A percentile compares a stretch with the other conserved stretches of the same genome.
Conservation (phyloP, 2,329 filamentous ascomycete species). For the Xylariaceae sp. region DNA sequence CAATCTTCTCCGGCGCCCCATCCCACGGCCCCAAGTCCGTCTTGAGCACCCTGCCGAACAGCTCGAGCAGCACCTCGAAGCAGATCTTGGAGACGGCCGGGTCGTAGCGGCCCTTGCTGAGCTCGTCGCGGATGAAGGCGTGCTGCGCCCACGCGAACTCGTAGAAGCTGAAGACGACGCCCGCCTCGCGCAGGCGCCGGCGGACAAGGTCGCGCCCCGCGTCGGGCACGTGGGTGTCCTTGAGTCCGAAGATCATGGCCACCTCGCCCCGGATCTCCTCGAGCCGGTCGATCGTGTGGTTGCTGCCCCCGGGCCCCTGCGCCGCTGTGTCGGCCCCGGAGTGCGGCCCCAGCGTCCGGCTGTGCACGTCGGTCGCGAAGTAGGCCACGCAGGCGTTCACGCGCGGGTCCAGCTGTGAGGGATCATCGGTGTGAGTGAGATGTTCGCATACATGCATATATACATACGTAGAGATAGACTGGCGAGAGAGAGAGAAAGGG, state of each 20-base stretch:
- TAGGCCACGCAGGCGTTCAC: constrained; percentile 80
- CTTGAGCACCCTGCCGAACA: constrained; percentile 79
- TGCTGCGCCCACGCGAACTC: constrained; percentile 94
- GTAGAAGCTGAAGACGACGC: constrained; percentile 77
- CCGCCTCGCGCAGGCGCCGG: constrained; percentile 75
- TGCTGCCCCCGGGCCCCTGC: constrained; percentile 42
- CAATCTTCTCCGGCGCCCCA: constrained; percentile 62
- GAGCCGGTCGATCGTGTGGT: constrained; percentile 58
- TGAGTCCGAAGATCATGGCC: constrained; percentile 88
- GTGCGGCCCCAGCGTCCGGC: constrained; percentile 69
- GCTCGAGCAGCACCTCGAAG: constrained; percentile 85
- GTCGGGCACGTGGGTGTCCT: constrained; percentile 86
- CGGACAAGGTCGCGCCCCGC: constrained; percentile 82
- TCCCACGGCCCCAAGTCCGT: constrained; percentile 74
- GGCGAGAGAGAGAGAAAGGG: neutral
- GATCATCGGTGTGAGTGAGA: too few species aligned
- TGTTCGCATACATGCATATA: too few species aligned
- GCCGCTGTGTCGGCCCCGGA: constrained; percentile 50
- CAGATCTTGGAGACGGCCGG: constrained; percentile 84
- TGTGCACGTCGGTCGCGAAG: constrained; percentile 92
- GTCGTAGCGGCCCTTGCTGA: constrained; percentile 92
- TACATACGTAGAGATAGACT: too few species aligned
- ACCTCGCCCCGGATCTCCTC: constrained; percentile 75
- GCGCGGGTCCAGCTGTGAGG: constrained; percentile 66
- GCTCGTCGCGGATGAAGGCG: constrained; percentile 90